Evolutionary conservation across 805 yeast genomes (phyloP).

Genomic region (Hanseniaspora singularis): DNA sequence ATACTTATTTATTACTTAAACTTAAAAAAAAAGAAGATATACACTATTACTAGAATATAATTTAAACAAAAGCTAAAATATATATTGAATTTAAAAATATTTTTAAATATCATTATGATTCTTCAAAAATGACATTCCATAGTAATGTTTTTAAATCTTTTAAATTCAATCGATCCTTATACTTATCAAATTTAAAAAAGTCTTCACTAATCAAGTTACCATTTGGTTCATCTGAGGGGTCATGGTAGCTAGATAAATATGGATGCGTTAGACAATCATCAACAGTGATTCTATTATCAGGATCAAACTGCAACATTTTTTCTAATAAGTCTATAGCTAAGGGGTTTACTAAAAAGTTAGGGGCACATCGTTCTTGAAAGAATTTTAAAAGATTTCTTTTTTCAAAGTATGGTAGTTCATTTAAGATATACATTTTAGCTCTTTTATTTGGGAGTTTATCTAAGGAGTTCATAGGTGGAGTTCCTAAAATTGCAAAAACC

Average conservation of each 20-base stretch:
- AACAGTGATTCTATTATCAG: slow-evolving; percentile 69
- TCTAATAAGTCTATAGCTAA: slow-evolving; percentile 55
- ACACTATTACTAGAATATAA: no score
- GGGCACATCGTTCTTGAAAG: slow-evolving; percentile 13
- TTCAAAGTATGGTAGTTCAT: slow-evolving; percentile 60
- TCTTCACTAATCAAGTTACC: slow-evolving; percentile 74
- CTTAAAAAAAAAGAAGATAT: no score
- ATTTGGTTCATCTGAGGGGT: slow-evolving; percentile 83
- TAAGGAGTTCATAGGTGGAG: slow-evolving; percentile 73
- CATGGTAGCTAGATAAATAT: slow-evolving; percentile 78
- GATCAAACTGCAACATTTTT: slow-evolving; percentile 71
- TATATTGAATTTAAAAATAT: background rate
- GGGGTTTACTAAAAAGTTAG: slow-evolving; percentile 38
- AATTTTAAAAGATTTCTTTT: slow-evolving; percentile 25
- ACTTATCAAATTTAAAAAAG: slow-evolving; percentile 79
- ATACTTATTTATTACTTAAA: no score
- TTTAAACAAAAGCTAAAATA: no score
- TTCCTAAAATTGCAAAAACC: slow-evolving; percentile 75
- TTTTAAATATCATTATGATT: background rate
- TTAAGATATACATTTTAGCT: slow-evolving; percentile 71
- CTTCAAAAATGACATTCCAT: slow-evolving; percentile 53
- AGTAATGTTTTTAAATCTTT: slow-evolving; percentile 67
- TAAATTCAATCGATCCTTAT: slow-evolving; percentile 64
- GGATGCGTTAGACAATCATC: slow-evolving; percentile 78
- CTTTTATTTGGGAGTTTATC: slow-evolving; percentile 62